phyloP scores from a whole-genome alignment of 352 stramenopile species.

The Pythium scleroteichum region DNA sequence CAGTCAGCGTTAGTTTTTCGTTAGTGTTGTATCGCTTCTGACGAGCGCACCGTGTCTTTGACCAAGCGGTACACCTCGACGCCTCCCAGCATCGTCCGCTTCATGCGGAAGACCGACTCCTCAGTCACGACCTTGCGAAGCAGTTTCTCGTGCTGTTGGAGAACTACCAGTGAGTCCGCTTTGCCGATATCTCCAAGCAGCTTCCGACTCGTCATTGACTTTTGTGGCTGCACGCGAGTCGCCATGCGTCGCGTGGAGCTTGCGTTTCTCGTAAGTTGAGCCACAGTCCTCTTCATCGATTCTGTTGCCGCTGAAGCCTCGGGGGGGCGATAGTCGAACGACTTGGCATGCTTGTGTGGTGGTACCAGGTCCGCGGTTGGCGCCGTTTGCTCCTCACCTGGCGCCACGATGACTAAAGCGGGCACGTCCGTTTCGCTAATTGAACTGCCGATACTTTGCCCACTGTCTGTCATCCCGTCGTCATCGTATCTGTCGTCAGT shows the following conservation, averaged over 20 bases:
- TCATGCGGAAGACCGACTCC: slow-evolving; percentile 15
- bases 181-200: slow-evolving; percentile 15
- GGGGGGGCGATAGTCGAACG: neutral
- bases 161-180: slow-evolving; percentile 14
- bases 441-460: too few relatives aligned
- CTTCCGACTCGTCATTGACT: slow-evolving; percentile 21
- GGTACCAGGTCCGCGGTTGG: neutral
- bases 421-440: neutral
- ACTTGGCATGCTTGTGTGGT: slow-evolving; percentile 6
- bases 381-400: too few relatives aligned
- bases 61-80: slow-evolving; percentile 24
- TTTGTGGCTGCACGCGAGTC: slow-evolving; percentile 21
- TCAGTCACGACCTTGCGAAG: slow-evolving; percentile 20
- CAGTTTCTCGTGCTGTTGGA: slow-evolving; percentile 18
- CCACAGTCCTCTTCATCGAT: neutral
- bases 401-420: too few relatives aligned
- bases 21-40: too few relatives aligned
- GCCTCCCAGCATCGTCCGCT: slow-evolving; percentile 14
- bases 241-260: slow-evolving; percentile 17
- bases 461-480: too few relatives aligned
- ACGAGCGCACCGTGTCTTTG: slow-evolving; percentile 14
- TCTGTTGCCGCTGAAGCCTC: neutral
- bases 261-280: neutral
- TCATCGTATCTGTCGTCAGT: too few relatives aligned
- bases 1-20: neutral